Base-by-base conservation (phyloP, 108 stramenopile species). In the Cyclotella sp. region DNA sequence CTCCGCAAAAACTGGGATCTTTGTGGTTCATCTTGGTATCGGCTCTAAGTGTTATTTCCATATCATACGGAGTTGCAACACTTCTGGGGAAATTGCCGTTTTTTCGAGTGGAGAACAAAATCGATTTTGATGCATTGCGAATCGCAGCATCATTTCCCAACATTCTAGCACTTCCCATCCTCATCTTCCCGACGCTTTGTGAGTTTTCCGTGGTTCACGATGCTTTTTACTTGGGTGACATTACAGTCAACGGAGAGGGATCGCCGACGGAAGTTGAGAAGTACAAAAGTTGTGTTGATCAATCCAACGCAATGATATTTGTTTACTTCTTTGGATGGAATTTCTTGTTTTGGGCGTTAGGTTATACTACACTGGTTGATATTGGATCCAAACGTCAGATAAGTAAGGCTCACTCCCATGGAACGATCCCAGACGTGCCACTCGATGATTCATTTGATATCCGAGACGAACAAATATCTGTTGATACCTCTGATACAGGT, bases 141-240 rank as follows among this genome's bases (percentile, higher is more conserved):
- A 76, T 93, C 49, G 77, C 90, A 12, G 80, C 84, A 29, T 83
- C 89, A 41, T 93, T 89, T 70, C 90, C 92, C 11, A 93, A 93
- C 49, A 87, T 93, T 71, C 82, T 93, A 14, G 85, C 88, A 6
- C 64, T 92, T 43, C 92, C 92, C 2, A 89, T 93, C 68, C 44
- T 93, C 57, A 84, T 93, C 40, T 93, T 93, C 72, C 92, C 92
- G 12, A 81, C 86, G 39, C 79, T 93, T 1, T 93, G 92, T 68
- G 92, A 93, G 68, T 90, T 84, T 72, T 60, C 80, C 9, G 86
- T 89, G 6, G 88, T 93, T 13, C 75, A 89, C 44, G 78, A 89
- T 71, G 76, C 75, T 22, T 89, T 85, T 67, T 67, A 62, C 21
- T 52, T 70, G 61, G 77, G 77, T 12, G 73, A 55, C 28, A 43